Percentiles rank a stretch among this genome's conserved stretches.
Evolutionary conservation across 2,329 filamentous ascomycete species (phyloP).

Genomic region (Fusarium sp.): DNA sequence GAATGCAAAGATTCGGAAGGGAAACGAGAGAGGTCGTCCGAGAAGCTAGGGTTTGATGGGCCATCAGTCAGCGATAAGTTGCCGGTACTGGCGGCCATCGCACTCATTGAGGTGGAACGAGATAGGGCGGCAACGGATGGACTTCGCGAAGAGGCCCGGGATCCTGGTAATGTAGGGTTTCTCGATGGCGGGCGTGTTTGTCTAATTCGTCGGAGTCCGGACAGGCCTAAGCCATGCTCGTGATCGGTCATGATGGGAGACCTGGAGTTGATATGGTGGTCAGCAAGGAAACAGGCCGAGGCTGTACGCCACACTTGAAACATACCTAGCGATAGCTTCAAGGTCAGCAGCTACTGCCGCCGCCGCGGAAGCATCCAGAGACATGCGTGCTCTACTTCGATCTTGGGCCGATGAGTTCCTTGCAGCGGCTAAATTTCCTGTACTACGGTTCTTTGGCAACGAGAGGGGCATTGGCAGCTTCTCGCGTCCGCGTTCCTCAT

Average conservation of each 20-base stretch:
- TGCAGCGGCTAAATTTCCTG: constrained; percentile 67
- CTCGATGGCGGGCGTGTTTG: constrained; percentile 77
- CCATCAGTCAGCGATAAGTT: constrained; percentile 68
- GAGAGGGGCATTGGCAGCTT: constrained; percentile 60
- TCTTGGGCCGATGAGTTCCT: constrained; percentile 60
- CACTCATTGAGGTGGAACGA: constrained; percentile 77
- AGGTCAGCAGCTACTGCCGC: constrained; percentile 68
- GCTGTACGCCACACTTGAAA: constrained; percentile 36
- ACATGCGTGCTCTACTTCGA: constrained; percentile 75
- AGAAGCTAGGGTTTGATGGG: constrained; percentile 78
- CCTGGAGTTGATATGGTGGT: constrained; percentile 60
- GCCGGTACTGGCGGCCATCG: constrained; percentile 69
- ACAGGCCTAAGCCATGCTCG: constrained; percentile 86
- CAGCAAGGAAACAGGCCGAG: constrained; percentile 37
- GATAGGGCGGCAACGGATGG: constrained; percentile 67
- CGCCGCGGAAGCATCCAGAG: constrained; percentile 78
- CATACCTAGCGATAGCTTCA: constrained; percentile 79
- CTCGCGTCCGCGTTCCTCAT: constrained; percentile 56
- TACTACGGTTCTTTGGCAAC: constrained; percentile 73
- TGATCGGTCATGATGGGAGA: constrained; percentile 86
- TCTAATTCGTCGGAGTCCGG: constrained; percentile 91
- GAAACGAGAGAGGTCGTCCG: constrained; percentile 91
- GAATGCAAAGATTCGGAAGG: constrained; percentile 97
- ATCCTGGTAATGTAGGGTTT: constrained; percentile 71
- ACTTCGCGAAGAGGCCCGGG: constrained; percentile 71